Evolutionary conservation across 176 grass and related monocot species (phyloP), one percentile per base, ranked within the genome.

Genomic region (Miscanthus lutarioriparius): DNA sequence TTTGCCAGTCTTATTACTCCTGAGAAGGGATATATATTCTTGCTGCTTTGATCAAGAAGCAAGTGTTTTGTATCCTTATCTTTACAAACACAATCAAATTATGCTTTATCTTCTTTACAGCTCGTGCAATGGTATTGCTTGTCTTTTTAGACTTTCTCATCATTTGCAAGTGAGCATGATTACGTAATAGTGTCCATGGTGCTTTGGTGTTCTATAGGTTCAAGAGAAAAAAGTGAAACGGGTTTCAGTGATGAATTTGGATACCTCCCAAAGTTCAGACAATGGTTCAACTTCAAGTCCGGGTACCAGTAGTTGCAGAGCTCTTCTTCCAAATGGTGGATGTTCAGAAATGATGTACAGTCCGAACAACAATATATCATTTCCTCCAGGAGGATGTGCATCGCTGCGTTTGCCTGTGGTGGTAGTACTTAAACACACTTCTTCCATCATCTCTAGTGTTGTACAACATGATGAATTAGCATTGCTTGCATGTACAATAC

Each of bases 191-290:
- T 67, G 58, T 19, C 68, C 27, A 74, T 85, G 74, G 37, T 64
- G 49, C 28, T 89, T 81, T 80, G 70, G 25, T 30, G 59, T 71
- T 17, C 77, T 67, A 68, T 56, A 97, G 95, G 95, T 95, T 36
- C 90, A 95, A 90, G 92, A 98, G 77, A 98, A 98, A 88, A 98
- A 98, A 80, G 78, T 93, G 49, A 98, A 92, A 73, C 85, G 85
- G 77, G 85, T 98, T 74, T 79, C 93, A 82, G 70, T 89, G 35
- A 88, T 91, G 91, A 93, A 92, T 91, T 82, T 91, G 78, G 83
- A 93, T 61, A 83, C 89, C 63, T 91, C 86, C 36, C 69, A 83
- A 86, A 86, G 70, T 81, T 59, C 43, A 80, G 89, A 85, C 53
- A 78, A 80, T 64, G 74, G 82, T 49, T 38, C 49, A 58, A 72